A percentile compares a stretch with the other conserved stretches of the same genome.
Conservation (phyloP, 2,329 filamentous ascomycete genomes). For the Beauveria sp. region DNA sequence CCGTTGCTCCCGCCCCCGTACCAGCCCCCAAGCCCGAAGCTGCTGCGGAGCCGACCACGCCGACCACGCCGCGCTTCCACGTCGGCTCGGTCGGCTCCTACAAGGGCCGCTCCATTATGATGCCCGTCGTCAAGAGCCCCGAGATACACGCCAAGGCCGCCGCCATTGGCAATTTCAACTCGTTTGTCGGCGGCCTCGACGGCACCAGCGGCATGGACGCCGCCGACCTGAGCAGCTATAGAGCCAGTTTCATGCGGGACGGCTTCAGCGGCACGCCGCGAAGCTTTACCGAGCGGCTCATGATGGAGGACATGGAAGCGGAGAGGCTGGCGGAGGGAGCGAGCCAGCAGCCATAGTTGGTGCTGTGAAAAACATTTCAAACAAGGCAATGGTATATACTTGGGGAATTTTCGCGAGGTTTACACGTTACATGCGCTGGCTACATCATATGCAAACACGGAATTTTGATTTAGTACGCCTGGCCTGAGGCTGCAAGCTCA, state of each 20-base stretch:
- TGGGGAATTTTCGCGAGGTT: not conserved
- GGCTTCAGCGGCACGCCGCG: slow-evolving; percentile 36
- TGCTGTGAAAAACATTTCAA: not conserved
- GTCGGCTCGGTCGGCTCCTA: slow-evolving; percentile 45
- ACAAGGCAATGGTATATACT: not conserved
- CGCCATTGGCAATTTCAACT: slow-evolving; percentile 39
- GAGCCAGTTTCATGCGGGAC: slow-evolving; percentile 31
- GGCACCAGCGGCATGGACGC: slow-evolving; percentile 43
- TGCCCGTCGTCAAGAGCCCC: slow-evolving; percentile 43
- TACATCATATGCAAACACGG: not conserved
- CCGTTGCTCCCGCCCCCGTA: slow-evolving; percentile 38
- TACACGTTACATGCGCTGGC: not conserved
- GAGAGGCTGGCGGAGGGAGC: slow-evolving; percentile 13
- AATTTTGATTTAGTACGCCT: not conserved
- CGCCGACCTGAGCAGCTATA: slow-evolving; percentile 36
- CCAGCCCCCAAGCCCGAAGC: slow-evolving; percentile 26
- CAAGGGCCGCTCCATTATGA: slow-evolving; percentile 44
- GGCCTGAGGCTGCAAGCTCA: not conserved
- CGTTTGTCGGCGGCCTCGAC: slow-evolving; percentile 47
- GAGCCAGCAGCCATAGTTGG: not conserved
- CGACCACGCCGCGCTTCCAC: slow-evolving; percentile 27
- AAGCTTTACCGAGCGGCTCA: slow-evolving; percentile 41
- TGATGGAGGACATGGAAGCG: slow-evolving; percentile 39
- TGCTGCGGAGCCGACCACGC: slow-evolving; percentile 22
- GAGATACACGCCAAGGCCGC: slow-evolving; percentile 41